phyloP scores from a whole-genome alignment of 2,329 filamentous ascomycete species.

The Fusarium odoratissimum region DNA sequence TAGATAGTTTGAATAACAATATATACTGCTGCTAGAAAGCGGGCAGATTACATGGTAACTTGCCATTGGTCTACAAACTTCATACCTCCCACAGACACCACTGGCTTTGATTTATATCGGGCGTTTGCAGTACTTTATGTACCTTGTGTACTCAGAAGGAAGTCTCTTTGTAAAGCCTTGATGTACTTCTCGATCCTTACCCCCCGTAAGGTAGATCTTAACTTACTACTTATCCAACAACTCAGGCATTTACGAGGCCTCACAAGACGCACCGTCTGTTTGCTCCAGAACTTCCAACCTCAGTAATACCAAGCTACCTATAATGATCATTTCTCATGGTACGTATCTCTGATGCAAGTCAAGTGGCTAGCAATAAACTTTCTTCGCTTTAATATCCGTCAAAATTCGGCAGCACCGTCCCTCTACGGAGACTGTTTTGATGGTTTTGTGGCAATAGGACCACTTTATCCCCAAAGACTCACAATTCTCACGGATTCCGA shows the following conservation, averaged over 20 bases:
- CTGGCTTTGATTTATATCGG: background rate
- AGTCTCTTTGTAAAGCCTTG: background rate
- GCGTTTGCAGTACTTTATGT: background rate
- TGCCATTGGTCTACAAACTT: background rate
- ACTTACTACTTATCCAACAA: background rate
- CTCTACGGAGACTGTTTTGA: background rate
- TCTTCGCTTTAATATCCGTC: background rate
- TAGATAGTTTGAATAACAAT: conserved; percentile 53
- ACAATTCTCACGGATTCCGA: background rate
- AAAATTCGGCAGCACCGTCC: background rate
- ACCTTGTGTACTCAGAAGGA: too few relatives aligned
- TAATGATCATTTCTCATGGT: background rate
- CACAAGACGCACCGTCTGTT: background rate
- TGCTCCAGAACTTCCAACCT: background rate
- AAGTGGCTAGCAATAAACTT: background rate
- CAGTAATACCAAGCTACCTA: background rate
- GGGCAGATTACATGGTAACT: background rate
- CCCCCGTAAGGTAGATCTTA: background rate
- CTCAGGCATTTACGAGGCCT: background rate
- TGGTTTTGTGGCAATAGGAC: background rate
- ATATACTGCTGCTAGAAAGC: conserved; percentile 2
- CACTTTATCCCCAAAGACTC: background rate
- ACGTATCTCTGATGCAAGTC: background rate
- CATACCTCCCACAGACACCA: background rate
- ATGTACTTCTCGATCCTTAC: background rate